Evolutionary conservation across 2,329 filamentous ascomycete genomes (phyloP).

Genomic region (Pseudodiploospora longispora): DNA sequence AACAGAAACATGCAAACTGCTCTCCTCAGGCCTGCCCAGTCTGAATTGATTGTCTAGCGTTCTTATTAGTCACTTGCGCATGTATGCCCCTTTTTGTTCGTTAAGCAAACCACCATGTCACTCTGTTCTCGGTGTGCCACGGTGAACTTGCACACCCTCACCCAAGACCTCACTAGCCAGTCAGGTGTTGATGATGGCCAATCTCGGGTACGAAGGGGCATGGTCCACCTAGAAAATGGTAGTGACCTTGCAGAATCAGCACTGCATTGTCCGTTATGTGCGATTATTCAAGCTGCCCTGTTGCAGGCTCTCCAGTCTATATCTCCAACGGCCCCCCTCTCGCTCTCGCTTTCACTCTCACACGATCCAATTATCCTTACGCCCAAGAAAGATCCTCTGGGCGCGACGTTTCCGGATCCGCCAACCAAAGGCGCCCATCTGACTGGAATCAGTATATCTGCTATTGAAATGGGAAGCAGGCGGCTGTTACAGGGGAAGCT

Average conservation of each 20-base stretch:
- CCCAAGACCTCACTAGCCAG: background rate
- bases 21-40: too few species aligned
- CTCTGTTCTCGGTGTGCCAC: background rate
- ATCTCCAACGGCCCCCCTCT: background rate
- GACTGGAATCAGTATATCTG: slow-evolving; percentile 6
- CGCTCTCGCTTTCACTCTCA: background rate
- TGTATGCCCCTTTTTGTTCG: too few species aligned
- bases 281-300: slow-evolving; percentile 3
- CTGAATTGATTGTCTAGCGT: too few species aligned
- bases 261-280: slow-evolving; percentile 3
- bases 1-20: too few species aligned
- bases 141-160: background rate
- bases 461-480: background rate
- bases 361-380: slow-evolving; percentile 2
- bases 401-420: slow-evolving; percentile 6
- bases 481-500: slow-evolving; percentile 4
- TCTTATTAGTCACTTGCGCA: too few species aligned
- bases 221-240: slow-evolving; percentile 7
- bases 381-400: slow-evolving; percentile 5
- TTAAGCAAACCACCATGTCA: background rate
- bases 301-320: background rate
- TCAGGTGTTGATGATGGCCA: background rate
- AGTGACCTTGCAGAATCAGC: slow-evolving; percentile 3
- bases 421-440: slow-evolving; percentile 4
- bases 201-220: slow-evolving; percentile 1